Conservation (phyloP, 2,329 filamentous ascomycete genomes). For the Trichoderma pleuroti region DNA sequence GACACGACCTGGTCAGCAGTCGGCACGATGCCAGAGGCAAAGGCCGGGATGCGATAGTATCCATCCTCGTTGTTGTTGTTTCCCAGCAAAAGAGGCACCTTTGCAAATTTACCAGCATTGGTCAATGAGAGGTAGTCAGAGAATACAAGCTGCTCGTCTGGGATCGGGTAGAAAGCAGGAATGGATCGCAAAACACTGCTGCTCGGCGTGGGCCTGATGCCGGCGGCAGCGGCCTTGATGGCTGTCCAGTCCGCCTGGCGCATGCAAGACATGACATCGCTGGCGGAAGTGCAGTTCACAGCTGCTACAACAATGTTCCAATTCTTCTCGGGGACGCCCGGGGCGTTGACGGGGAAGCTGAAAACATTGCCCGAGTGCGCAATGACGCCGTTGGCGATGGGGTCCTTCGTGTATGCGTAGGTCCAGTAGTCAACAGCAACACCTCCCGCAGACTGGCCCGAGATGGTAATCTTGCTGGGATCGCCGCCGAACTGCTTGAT, state of each 20-base stretch:
- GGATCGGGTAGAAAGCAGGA: conserved; percentile 41
- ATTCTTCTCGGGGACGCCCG: conserved; percentile 33
- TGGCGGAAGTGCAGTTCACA: conserved; percentile 36
- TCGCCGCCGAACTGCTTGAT: conserved; percentile 31
- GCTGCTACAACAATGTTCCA: conserved; percentile 41
- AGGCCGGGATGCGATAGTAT: conserved; percentile 45
- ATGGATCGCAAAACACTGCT: conserved; percentile 36
- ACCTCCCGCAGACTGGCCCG: conserved; percentile 34
- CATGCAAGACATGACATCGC: conserved; percentile 37
- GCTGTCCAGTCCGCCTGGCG: conserved; percentile 33
- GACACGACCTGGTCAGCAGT: conserved; percentile 35
- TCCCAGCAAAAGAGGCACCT: conserved; percentile 41
- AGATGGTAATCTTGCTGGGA: conserved; percentile 32
- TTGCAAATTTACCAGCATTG: conserved; percentile 35
- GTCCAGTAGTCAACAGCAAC: conserved; percentile 45
- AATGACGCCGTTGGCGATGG: conserved; percentile 47
- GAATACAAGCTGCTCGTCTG: conserved; percentile 41
- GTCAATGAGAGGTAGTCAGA: conserved; percentile 37
- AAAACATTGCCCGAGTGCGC: conserved; percentile 44
- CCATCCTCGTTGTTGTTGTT: conserved; percentile 46
- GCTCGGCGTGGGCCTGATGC: conserved; percentile 32
- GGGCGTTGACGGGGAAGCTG: conserved; percentile 42
- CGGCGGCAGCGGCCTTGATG: conserved; percentile 36
- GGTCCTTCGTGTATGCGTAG: conserved; percentile 47
- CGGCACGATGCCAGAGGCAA: conserved; percentile 36